Evolutionary conservation across 2,329 filamentous ascomycete genomes (phyloP), one percentile per base, ranked within the genome.

Genomic region (Pseudofabraea citricarpa): DNA sequence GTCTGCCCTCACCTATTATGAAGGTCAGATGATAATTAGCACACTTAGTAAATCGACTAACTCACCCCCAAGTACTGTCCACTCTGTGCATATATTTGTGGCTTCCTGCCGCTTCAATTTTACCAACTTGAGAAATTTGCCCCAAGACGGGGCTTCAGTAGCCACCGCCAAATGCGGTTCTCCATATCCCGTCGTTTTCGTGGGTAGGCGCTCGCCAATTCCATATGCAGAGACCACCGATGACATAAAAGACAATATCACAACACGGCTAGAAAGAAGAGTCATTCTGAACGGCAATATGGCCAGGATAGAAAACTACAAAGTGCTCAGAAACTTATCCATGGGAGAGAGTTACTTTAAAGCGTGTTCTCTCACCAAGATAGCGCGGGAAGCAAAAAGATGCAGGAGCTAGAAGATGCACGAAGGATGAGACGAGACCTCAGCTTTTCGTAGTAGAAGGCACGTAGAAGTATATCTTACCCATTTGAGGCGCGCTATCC

Each of bases 61-160:
- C 40, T 6, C 35, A 41, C 40, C 27, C 35, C 40, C 40, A 23
- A 31, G 40, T 22, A 41, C n/a, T 9, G 40, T 33, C 40, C 40
- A 41, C 15, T 41, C 27, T 7, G 40, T 23, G 24, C 40, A 41
- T 7, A 15, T 15, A 22, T 37, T 37, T 5, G 21, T 37, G 10
- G 23, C 27, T 12, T 35, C 40, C 22, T 24, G 9, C 20, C 12
- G 8, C 18, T 33, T 41, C 13, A 24, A 20, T 21, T 35, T 23
- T 31, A 41, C 23, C 8, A 33, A 16, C 16, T 35, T 20, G 16
- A 35, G 29, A 12, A 41, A 41, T 10, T 35, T 12, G 21, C 35
- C 40, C 40, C 29, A 41, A 22, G 40, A 41, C 22, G 40, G 40
- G 10, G 40, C 40, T 20, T 41, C 29, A 36, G 21, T 26, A 22